Evolutionary conservation across 768 basidiomycete species (phyloP), one percentile per base, ranked within the genome.

Genomic region (Infundibulicybe gibba): DNA sequence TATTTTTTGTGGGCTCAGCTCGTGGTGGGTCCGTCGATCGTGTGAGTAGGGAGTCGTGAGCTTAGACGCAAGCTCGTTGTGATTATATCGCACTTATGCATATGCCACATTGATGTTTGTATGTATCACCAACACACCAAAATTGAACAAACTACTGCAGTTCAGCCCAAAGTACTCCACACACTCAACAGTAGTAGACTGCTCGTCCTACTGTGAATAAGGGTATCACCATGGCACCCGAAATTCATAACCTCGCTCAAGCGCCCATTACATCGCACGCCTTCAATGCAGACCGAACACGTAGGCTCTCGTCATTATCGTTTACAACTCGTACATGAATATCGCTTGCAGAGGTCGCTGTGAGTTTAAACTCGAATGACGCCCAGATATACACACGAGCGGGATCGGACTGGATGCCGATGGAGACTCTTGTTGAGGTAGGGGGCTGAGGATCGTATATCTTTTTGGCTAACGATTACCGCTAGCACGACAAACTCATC

Each of bases 401-500:
- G 31, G 88, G 85, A 1, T 66, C 69, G 15, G 81, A 83, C 52
- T 93, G 90, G 89, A 71, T 74, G 15, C 63, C 75, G 13, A 77
- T 79, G 1, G 89, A 91, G 57, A 90, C 85, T 0, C 78, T 98
- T 13, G 74, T 91, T 6, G 94, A 97, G 82, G 95, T 93, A 46
- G 12, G 69, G 60, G 45, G 21, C 25, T 11, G 10, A 13, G 25
- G 16, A 20, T 12, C 1, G 2, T 41, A 15, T 20, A 8, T 20
- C 15, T 32, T 35, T 40, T 43, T 20, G 42, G 45, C 15, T 6
- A 38, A 38, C 34, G 45, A 32, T 15, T 12, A 34, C 40, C 21
- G 17, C 17, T 38, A 98, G 94, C 97, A 99, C 70, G 97, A 99
- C 74, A 98, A 98, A 69, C 70, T 85, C 49, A 88, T 99, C 69